Conservation (phyloP, 192 early-diverging fungal species). For the Coemansia guatemalensis region DNA sequence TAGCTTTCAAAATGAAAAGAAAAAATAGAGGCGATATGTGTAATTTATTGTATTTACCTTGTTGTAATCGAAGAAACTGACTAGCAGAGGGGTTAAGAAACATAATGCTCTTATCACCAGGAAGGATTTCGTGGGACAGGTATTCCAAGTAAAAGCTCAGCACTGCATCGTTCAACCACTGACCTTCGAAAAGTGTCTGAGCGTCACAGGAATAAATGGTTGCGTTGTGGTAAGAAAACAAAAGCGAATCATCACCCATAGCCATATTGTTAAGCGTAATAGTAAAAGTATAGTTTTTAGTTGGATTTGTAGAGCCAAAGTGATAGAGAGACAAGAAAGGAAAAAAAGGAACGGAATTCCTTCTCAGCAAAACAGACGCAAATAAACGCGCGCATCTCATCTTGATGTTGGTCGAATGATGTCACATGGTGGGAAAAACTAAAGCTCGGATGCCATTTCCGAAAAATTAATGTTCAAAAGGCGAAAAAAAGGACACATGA, state of each 20-base stretch:
- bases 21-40: neutral
- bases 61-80: conserved; percentile 24
- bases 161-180: conserved; percentile 44
- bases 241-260: conserved; percentile 4
- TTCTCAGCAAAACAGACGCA: neutral
- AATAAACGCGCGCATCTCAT: neutral
- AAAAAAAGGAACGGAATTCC: neutral
- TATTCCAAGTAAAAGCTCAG: conserved; percentile 53
- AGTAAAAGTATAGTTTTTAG: conserved; percentile 4
- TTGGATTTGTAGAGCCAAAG: too few relatives aligned
- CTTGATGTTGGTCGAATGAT: neutral
- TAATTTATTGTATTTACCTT: conserved; percentile 2
- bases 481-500: neutral
- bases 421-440: neutral
- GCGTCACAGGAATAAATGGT: conserved; percentile 35
- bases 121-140: conserved; percentile 34
- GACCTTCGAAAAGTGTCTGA: conserved; percentile 31
- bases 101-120: conserved; percentile 20
- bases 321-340: neutral
- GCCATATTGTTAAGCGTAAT: neutral
- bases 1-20: neutral
- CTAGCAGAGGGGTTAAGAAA: conserved; percentile 39
- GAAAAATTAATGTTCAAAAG: too few relatives aligned
- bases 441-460: too few relatives aligned
- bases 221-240: conserved; percentile 39